Percentiles rank a stretch among this genome's conserved stretches.
Evolutionary conservation across 2,329 filamentous ascomycete genomes (phyloP).

Genomic region (Bretziella fagacearum): DNA sequence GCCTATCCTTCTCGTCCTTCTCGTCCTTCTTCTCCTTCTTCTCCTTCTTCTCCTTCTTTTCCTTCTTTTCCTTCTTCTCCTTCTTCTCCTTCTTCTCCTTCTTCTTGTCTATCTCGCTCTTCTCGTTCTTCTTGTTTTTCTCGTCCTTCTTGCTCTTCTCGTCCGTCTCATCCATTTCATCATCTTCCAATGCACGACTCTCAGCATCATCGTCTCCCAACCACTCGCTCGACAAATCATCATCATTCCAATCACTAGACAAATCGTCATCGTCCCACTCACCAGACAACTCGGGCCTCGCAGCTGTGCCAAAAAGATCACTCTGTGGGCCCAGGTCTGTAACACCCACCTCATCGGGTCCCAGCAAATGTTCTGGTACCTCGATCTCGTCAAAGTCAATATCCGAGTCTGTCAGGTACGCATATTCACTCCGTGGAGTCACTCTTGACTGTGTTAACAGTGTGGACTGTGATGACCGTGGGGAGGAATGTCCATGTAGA

Average conservation of each 20-base stretch:
- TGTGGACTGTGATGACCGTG: too few species aligned
- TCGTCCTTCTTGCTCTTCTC: conserved; percentile 38
- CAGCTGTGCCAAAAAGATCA: conserved; percentile 35
- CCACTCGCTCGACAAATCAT: too few species aligned
- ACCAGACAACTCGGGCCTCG: conserved; percentile 43
- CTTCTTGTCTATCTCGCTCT: conserved; percentile 30
- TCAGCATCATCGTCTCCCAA: conserved; percentile 19
- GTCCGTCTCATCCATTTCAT: conserved; percentile 21
- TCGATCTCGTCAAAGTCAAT: conserved; percentile 33
- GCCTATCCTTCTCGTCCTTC: background rate
- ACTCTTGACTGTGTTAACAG: too few species aligned
- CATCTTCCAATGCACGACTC: conserved; percentile 18
- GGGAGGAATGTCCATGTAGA: conserved; percentile 56
- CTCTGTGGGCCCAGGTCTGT: conserved; percentile 69
- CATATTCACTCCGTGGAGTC: too few species aligned
- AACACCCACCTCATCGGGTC: conserved; percentile 69
- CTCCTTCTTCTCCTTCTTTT: background rate
- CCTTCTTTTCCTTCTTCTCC: background rate
- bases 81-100: background rate
- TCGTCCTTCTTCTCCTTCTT: background rate
- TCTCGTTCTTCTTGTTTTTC: conserved; percentile 24
- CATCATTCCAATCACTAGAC: too few species aligned
- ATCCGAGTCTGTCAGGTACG: too few species aligned
- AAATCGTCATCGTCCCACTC: conserved; percentile 24
- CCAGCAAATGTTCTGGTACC: conserved; percentile 63